These are phyloP conservation scores for Bauhinia variegata DNA, from an alignment of 306 rosid species.

Conservation along the genomic window DNA sequence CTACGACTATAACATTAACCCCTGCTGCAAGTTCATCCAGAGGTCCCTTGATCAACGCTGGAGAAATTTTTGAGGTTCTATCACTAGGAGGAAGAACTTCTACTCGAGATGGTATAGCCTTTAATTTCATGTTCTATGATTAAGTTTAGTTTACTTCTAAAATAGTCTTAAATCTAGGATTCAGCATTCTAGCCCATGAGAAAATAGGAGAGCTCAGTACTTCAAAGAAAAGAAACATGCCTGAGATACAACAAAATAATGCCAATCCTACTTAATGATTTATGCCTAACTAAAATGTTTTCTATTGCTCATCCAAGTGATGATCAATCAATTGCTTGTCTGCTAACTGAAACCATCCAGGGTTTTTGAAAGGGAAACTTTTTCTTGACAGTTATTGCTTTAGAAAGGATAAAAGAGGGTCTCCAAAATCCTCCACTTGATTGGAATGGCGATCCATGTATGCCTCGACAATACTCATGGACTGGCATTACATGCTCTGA, in stretches of 20 bases:
- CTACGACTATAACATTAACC: conserved; percentile 62
- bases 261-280: conserved; percentile 14
- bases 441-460: conserved; percentile 96
- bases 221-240: conserved; percentile 16
- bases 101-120: conserved; percentile 75
- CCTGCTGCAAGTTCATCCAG: conserved; percentile 54
- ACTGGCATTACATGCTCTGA: conserved; percentile 82
- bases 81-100: conserved; percentile 69
- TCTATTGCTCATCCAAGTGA: conserved; percentile 16
- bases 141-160: conserved; percentile 25
- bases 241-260: background rate
- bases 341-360: conserved; percentile 1
- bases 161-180: conserved; percentile 20
- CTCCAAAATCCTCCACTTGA: conserved; percentile 68
- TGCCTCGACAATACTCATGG: conserved; percentile 79
- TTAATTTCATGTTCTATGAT: conserved; percentile 25
- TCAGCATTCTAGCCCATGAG: conserved; percentile 15
- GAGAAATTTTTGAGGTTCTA: conserved; percentile 68
- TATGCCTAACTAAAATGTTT: conserved; percentile 19
- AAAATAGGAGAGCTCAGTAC: conserved; percentile 15
- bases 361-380: conserved; percentile 33
- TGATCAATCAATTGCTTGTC: background rate
- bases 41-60: conserved; percentile 84
- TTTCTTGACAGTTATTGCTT: conserved; percentile 65
- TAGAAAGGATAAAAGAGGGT: conserved; percentile 53